Evolutionary conservation across 495 filamentous ascomycete species (phyloP).

Genomic region (Lindgomyces ingoldianus): DNA sequence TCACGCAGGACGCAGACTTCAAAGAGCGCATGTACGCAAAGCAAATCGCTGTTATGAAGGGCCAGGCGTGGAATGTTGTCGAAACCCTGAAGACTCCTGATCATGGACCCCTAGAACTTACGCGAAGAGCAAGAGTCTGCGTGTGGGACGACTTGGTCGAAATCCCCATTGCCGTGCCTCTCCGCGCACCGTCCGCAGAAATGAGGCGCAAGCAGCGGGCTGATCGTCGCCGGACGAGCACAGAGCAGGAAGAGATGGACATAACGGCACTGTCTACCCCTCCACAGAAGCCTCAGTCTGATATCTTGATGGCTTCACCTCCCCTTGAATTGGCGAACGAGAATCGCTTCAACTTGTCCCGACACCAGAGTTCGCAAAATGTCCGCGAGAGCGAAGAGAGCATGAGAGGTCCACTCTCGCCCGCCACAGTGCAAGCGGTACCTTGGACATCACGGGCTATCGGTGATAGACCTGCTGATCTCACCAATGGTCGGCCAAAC

Average conservation of each 20-base stretch:
- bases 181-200: constrained; percentile 74
- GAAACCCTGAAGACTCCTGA: constrained; percentile 91
- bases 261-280: constrained; percentile 71
- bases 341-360: constrained; percentile 79
- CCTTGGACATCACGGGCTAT: constrained; percentile 42
- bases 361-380: constrained; percentile 54
- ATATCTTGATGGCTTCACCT: constrained; percentile 73
- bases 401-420: constrained; percentile 45
- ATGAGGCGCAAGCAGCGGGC: constrained; percentile 59
- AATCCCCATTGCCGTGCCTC: constrained; percentile 87
- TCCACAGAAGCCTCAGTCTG: constrained; percentile 55
- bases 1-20: constrained; percentile 90
- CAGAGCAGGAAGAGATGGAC: constrained; percentile 82
- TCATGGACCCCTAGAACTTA: constrained; percentile 91
- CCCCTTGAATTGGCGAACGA: constrained; percentile 71
- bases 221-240: constrained; percentile 39
- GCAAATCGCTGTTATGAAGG: constrained; percentile 98
- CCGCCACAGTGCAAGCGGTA: constrained; percentile 31
- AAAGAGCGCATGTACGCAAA: constrained; percentile 96
- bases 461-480: constrained; percentile 4
- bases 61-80: constrained; percentile 98
- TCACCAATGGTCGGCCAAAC: constrained; percentile 14
- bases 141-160: constrained; percentile 99
- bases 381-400: constrained; percentile 45
- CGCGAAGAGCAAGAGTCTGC: constrained; percentile 83